Evolutionary conservation across 495 filamentous ascomycete genomes (phyloP).

Genomic region (Neurospora sp.): DNA sequence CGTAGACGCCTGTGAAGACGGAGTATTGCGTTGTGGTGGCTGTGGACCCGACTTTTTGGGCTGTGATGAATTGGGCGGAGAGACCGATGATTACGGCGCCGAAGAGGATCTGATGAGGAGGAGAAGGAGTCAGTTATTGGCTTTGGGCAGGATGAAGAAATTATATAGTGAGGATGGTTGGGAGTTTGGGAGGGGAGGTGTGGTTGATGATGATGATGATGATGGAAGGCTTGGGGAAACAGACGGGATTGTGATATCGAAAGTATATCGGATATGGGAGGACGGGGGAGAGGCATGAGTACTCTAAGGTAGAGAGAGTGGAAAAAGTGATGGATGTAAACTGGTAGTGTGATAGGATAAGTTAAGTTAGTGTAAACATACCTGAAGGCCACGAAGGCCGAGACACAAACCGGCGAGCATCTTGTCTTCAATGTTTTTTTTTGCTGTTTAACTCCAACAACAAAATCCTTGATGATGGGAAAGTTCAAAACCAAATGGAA

Average conservation of each 20-base stretch:
- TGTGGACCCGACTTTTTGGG: slow-evolving; percentile 25
- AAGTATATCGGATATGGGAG: too few species aligned
- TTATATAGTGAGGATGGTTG: too few species aligned
- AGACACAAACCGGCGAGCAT: background rate
- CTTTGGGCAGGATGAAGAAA: too few species aligned
- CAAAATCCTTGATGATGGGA: background rate
- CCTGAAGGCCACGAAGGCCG: background rate
- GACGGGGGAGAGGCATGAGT: too few species aligned
- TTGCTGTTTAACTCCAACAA: background rate
- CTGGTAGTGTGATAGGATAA: too few species aligned
- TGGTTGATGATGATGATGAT: too few species aligned
- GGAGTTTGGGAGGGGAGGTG: too few species aligned
- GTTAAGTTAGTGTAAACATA: background rate
- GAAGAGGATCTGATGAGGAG: slow-evolving; percentile 25
- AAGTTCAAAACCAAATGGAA: background rate
- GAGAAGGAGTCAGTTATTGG: too few species aligned
- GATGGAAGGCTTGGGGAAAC: too few species aligned
- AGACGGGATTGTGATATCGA: too few species aligned
- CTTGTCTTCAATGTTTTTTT: background rate
- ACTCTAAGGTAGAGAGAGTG: too few species aligned
- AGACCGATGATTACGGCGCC: slow-evolving; percentile 36
- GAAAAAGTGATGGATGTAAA: too few species aligned
- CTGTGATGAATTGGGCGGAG: slow-evolving; percentile 34
- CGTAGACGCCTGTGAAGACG: slow-evolving; percentile 39
- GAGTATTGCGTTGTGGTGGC: slow-evolving; percentile 35